phyloP scores from a whole-genome alignment of 75 land plant genomes.

The Chamaecyparis obtusa region DNA sequence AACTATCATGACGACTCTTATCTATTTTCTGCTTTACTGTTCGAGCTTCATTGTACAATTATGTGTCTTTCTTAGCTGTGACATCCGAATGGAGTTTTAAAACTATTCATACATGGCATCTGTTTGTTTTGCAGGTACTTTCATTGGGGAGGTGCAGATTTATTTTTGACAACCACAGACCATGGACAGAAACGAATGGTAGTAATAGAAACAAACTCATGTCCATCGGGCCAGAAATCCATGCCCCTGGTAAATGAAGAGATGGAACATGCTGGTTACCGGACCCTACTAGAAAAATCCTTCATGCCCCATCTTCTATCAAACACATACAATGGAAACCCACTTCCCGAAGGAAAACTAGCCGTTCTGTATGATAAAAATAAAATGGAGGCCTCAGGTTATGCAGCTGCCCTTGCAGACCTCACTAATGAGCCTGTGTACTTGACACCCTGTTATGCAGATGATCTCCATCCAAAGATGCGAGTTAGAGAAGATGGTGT shows the following conservation, averaged over 20 bases:
- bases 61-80: background rate
- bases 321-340: conserved; percentile 15
- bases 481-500: conserved; percentile 31
- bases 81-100: background rate
- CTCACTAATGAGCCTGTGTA: conserved; percentile 23
- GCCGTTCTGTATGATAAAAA: conserved; percentile 40
- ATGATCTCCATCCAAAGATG: conserved; percentile 22
- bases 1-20: too few species aligned
- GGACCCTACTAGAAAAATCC: conserved; percentile 27
- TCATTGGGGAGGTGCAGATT: conserved; percentile 40
- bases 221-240: conserved; percentile 38
- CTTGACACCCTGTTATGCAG: conserved; percentile 29
- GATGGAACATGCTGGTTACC: conserved; percentile 30
- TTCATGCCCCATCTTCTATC: conserved; percentile 20
- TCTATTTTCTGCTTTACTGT: too few species aligned
- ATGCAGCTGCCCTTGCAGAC: conserved; percentile 36
- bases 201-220: conserved; percentile 39
- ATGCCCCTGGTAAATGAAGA: conserved; percentile 32
- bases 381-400: conserved; percentile 38
- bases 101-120: too few species aligned
- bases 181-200: conserved; percentile 27
- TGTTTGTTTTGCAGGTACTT: conserved; percentile 16
- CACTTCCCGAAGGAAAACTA: conserved; percentile 26
- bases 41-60: background rate
- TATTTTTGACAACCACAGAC: conserved; percentile 27